Evolutionary conservation across 176 grass and related monocot genomes (phyloP), one percentile per base, ranked within the genome.

Genomic region (Bolboschoenus planiculmis): DNA sequence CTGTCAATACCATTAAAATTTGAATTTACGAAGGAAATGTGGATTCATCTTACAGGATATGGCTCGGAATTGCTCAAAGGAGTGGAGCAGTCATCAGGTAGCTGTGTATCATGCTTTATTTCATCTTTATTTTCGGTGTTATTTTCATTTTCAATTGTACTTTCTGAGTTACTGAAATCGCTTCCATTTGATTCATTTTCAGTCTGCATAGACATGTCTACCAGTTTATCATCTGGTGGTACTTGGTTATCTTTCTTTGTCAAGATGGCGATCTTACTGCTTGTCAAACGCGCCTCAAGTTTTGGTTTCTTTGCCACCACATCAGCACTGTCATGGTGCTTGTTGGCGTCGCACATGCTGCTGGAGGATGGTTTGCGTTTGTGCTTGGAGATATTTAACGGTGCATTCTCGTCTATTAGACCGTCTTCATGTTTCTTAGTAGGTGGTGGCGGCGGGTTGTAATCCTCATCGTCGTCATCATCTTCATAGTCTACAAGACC

Each of bases 401-500:
- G 34, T 34, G 88, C 83, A 71, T 93, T 88, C 81, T 95, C 84
- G 24, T 98, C 92, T 48, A 78, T 62, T 59, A 84, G 61, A 66
- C 72, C 65, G 50, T 64, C 43, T 58, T 83, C 83, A 78, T 61
- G 60, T 44, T 80, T 91, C 84, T 87, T 92, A 39, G 78, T 37
- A 47, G 80, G 80, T 42, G 54, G 78, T 14, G 36, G 85, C 58
- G 86, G 85, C 77, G 88, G 83, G 26, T 90, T 89, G 73, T 92
- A 88, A 81, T 84, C 58, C 37, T 87, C 76, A 4, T 99, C 96
- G 0, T 99, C 96, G 0, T 90, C 83, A 0, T 99, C 97, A 20
- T 99, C 64, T 5, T 89, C 90, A 85, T 86, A 85, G 56, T 91
- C 85, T 36, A 84, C 88, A 89, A 82, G 86, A 62, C 81, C 92